Evolutionary conservation across 1,139 yeast genomes (phyloP), one percentile per base, ranked within the genome.

Genomic region (Meyerozyma carpophila): DNA sequence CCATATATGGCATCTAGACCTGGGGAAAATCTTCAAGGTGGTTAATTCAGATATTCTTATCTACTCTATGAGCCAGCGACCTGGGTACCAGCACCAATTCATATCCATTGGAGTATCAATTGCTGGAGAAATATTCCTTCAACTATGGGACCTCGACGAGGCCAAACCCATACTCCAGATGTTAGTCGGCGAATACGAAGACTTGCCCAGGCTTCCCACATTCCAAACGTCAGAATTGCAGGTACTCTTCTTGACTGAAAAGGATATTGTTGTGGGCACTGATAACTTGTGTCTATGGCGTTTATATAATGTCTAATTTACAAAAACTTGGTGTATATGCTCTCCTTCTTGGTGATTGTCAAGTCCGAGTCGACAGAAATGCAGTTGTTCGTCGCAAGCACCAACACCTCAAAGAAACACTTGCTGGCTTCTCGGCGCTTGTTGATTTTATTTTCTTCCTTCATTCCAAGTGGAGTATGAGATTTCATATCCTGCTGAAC

Each of bases 391-490:
- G 95, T 85, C 1, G 96, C 95, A 50, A 90, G 68, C 1, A 89
- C 93, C 54, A 91, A 70, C 59, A 90, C 63, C 58, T 90, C 95
- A 57, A 90, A 89, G 63, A 90, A 90, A 50, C 87, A 77, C 55
- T 80, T 78, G 8, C 90, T 78, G 1, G 91, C 93, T 53, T 84
- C 82, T 49, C 70, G 70, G 53, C 75, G 78, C 40, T 74, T 70
- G 46, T 70, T 68, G 8, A 68, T 49, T 20, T 45, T 56, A n/a
- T 50, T 51, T 3, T 51, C 39, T 1, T 49, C 49, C 18, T 36
- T 43, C 1, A 50, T 45, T 41, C 75, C 74, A 27, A 70, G 57
- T 3, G 75, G 75, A 2, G 46, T 40, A 18, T 46, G 44, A 2
- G 47, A 53, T 2, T 47, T 47, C 36, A 58, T 49, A 45, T 78